Percentiles rank a stretch among this genome's conserved stretches.
Conservation (phyloP, 805 yeast genomes). For the Metschnikowia gelsemii region DNA sequence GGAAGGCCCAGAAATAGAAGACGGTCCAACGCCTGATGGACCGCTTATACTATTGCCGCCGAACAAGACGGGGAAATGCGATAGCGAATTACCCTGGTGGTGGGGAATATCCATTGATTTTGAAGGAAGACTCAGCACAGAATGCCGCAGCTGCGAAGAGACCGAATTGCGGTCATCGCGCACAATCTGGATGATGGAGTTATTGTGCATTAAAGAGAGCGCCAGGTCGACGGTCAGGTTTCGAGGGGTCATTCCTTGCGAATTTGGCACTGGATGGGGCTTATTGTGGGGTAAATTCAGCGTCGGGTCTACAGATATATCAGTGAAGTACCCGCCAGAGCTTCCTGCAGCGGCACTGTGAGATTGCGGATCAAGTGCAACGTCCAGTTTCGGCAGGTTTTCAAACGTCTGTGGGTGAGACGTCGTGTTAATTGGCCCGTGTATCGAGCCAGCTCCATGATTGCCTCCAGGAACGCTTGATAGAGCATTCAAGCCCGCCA, state of each 20-base stretch:
- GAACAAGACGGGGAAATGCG: slow-evolving; percentile 43
- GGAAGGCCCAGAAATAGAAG: slow-evolving; percentile 38
- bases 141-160: slow-evolving; percentile 34
- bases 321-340: slow-evolving; percentile 46
- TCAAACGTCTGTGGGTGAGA: slow-evolving; percentile 25
- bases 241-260: slow-evolving; percentile 20
- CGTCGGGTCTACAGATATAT: slow-evolving; percentile 44
- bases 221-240: slow-evolving; percentile 17
- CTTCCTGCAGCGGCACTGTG: slow-evolving; percentile 29
- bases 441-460: slow-evolving; percentile 3
- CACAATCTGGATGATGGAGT: slow-evolving; percentile 42
- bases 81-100: slow-evolving; percentile 43
- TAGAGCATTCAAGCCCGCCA: slow-evolving; percentile 46
- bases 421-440: slow-evolving; percentile 20
- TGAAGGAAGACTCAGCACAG: slow-evolving; percentile 43
- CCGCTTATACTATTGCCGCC: slow-evolving; percentile 45
- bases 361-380: slow-evolving; percentile 32
- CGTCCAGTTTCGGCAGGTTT: slow-evolving; percentile 28
- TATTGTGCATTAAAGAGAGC: slow-evolving; percentile 29
- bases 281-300: slow-evolving; percentile 46
- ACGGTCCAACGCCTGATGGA: slow-evolving; percentile 35
- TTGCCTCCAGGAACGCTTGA: slow-evolving; percentile 28
- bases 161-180: slow-evolving; percentile 39
- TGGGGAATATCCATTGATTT: slow-evolving; percentile 48
- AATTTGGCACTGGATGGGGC: slow-evolving; percentile 29